Evolutionary conservation across 305 asterid species (phyloP), one percentile per base, ranked within the genome.

Genomic region (Ruellia speciosa): DNA sequence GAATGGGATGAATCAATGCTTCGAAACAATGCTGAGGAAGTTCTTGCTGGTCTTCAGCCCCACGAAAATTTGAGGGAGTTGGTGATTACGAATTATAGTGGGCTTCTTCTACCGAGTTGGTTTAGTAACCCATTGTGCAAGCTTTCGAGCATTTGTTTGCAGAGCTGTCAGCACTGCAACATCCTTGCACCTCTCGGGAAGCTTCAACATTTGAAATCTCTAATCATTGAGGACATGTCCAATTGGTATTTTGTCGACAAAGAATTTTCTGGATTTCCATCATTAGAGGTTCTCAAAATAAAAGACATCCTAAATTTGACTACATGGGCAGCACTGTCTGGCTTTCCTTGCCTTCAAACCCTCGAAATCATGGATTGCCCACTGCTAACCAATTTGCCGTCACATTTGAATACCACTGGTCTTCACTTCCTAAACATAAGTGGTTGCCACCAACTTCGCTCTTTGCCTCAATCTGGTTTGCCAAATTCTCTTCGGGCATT

Each of bases 31-130:
- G 58, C 66, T 28, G 73, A 58, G 28, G 56, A 66, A 46, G 53
- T 66, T 34, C 68, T 77, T 12, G 60, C 69, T 34, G 68, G 75
- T 16, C 80, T 80, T 66, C 62, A 52, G 41, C 87, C 83, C 33
- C 84, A 80, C 64, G 67, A 70, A 60, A 70, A 70, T 59, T 52
- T 77, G 41, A 68, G 61, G 69, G 78, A 72, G 64, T 33, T 77
- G 12, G 2, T 14, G 14, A 59, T 77, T 10, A 60, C 49, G 56
- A 75, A 69, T 14, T 80, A 77, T 24, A 15, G 56, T 49, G 87
- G 84, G 12, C 7, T 41, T 13, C 51, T 51, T 35, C 66, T 75
- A 56, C 83, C 79, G 5, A 37, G 60, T 54, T 80, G 83, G 79
- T 49, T 66, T 2, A 39, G 59, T 13, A 56, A 55, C 64, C 66